These are phyloP conservation scores for Amphichorda felina DNA, from an alignment of 2,329 filamentous ascomycete genomes.

Conservation along the genomic window DNA sequence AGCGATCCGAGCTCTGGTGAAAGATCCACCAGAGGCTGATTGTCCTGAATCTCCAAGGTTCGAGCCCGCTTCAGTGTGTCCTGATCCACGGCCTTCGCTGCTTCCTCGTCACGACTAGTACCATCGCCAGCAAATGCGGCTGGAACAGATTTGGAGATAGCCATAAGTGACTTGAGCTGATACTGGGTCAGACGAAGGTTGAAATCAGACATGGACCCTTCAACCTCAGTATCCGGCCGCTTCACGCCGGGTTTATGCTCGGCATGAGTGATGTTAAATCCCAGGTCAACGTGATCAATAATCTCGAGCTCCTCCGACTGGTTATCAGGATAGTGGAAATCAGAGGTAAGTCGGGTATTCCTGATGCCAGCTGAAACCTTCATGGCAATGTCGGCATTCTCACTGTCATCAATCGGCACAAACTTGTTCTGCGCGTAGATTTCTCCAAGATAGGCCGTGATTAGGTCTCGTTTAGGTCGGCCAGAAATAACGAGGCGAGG, in stretches of 20 bases:
- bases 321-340: conserved; percentile 67
- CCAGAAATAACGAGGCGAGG: conserved; percentile 65
- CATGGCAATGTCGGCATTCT: conserved; percentile 67
- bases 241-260: conserved; percentile 70
- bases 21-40: conserved; percentile 38
- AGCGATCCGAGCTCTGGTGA: conserved; percentile 59
- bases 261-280: conserved; percentile 83
- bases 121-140: conserved; percentile 62
- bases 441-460: conserved; percentile 91
- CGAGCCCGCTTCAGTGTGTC: conserved; percentile 35
- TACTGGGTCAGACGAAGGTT: conserved; percentile 83
- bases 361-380: conserved; percentile 84
- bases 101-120: conserved; percentile 63
- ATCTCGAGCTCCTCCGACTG: conserved; percentile 80
- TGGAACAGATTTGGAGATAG: conserved; percentile 79
- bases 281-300: conserved; percentile 92
- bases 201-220: conserved; percentile 85
- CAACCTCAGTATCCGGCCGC: conserved; percentile 82
- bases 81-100: conserved; percentile 60
- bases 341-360: conserved; percentile 82
- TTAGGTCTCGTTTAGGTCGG: conserved; percentile 60
- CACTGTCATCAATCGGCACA: conserved; percentile 66
- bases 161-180: conserved; percentile 80
- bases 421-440: conserved; percentile 97
- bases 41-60: conserved; percentile 21